Conservation (phyloP, 1,284 basidiomycete genomes). For the Cutaneotrichosporon cyanovorans region DNA sequence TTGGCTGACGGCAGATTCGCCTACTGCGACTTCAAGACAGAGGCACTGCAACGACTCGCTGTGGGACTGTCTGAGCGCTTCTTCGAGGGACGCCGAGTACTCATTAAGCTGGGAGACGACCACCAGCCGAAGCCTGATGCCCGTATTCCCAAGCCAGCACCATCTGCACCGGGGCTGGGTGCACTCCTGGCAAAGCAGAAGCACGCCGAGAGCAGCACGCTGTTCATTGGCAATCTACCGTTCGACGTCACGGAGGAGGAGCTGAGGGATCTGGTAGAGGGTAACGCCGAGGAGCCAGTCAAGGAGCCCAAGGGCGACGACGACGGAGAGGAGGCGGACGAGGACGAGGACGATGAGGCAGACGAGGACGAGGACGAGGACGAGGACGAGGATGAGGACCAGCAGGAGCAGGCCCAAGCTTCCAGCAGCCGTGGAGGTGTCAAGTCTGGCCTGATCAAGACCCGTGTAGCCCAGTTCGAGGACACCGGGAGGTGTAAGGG, state of each 20-base stretch:
- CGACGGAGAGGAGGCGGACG: constrained; percentile 14
- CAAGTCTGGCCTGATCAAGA: constrained; percentile 68
- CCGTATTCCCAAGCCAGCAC: constrained; percentile 49
- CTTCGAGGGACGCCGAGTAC: constrained; percentile 73
- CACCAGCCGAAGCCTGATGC: constrained; percentile 46
- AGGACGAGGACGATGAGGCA: constrained; percentile 16
- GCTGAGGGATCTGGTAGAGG: constrained; percentile 51
- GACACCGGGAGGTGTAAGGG: constrained; percentile 93
- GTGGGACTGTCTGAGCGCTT: constrained; percentile 73
- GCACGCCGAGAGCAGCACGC: constrained; percentile 35
- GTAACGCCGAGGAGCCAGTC: constrained; percentile 34
- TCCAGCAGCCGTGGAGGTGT: constrained; percentile 43
- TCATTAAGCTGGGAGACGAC: constrained; percentile 88
- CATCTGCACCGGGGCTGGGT: constrained; percentile 18
- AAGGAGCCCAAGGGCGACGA: constrained; percentile 20
- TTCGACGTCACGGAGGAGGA: constrained; percentile 74
- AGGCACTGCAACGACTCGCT: constrained; percentile 64
- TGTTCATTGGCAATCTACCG: constrained; percentile 41
- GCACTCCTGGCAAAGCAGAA: constrained; percentile 39
- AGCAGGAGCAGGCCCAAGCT: constrained; percentile 34
- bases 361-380: constrained; percentile 27
- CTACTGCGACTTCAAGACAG: constrained; percentile 83
- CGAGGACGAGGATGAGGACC: constrained; percentile 16
- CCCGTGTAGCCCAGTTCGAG: constrained; percentile 91
- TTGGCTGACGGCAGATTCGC: constrained; percentile 61